Percentiles rank a stretch among this genome's conserved stretches.
Evolutionary conservation across 345 rosid genomes (phyloP).

Genomic region (Rhodamnia rubescens): DNA sequence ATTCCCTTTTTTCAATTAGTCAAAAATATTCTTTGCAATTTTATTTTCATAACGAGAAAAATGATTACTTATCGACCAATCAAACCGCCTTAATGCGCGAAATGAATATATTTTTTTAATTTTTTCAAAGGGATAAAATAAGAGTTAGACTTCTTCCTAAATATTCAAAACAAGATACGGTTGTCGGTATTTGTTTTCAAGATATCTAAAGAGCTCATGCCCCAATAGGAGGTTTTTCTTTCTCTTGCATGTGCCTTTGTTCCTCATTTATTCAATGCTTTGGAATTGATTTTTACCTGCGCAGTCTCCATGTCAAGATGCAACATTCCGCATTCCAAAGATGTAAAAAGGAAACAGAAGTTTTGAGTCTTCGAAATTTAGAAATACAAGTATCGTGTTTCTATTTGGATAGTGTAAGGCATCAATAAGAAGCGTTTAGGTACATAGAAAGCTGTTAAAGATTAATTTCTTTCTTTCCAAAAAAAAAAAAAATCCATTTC

Average conservation of each 20-base stretch:
- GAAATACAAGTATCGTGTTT: rapidly evolving
- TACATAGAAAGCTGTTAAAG: neutral
- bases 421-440: neutral
- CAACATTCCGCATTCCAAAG: rapidly evolving
- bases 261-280: too few species aligned
- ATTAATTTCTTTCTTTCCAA: too few species aligned
- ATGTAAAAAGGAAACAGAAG: too few species aligned
- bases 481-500: too few species aligned
- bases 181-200: neutral
- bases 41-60: neutral
- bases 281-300: too few species aligned
- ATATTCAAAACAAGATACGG: neutral
- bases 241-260: too few species aligned
- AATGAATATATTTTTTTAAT: neutral
- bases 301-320: neutral
- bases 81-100: rapidly evolving
- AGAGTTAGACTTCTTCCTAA: too few species aligned
- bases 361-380: neutral
- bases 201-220: too few species aligned
- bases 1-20: neutral
- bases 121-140: too few species aligned
- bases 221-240: too few species aligned
- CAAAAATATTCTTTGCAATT: neutral
- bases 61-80: rapidly evolving
- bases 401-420: rapidly evolving